Evolutionary conservation across 768 basidiomycete species (phyloP), one percentile per base, ranked within the genome.

Genomic region (Gloeophyllum trabeum): DNA sequence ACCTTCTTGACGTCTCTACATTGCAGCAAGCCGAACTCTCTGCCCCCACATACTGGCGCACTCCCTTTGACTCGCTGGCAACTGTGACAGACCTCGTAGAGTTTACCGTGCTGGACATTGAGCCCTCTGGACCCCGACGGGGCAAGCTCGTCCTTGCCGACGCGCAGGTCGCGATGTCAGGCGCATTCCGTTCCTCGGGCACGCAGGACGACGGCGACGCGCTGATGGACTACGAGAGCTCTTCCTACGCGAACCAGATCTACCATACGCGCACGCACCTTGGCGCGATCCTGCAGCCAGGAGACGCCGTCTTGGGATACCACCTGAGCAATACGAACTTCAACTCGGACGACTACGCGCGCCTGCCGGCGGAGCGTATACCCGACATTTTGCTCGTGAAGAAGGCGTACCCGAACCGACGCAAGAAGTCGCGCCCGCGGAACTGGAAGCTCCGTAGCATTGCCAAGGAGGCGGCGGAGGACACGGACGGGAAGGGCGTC

Each of bases 251-350:
- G 38, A 87, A 79, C 52, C 83, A 82, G 51, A 96, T 94, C 47
- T 90, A 76, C 65, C 92, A 97, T 62, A 96, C 94, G 12, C 84
- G 94, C 25, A 98, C 96, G 14, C 96, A 99, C 54, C 79, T 99
- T 34, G 96, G 96, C 41, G 85, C 76, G 13, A 79, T 87, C 50
- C 71, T 98, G 16, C 94, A 98, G 55, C 93, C 96, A 0, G 96
- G 96, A 20, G 96, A 98, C 59, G 79, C 91, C 1, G 93, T 75
- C 23, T 64, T 97, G 41, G 96, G 96, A 0, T 99, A 89, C 67
- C 79, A 85, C 61, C 73, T 98, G 46, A 81, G 81, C 6, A 79
- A 85, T 45, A 66, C 82, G 46, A 99, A 99, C 66, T 96, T 82
- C 72, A 99, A 98, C 69, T 88, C 84, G 44, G 79, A 85, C 44